These are phyloP conservation scores for Zymoseptoria passerinii DNA, from an alignment of 2,329 filamentous ascomycete species.

Conservation along the genomic window DNA sequence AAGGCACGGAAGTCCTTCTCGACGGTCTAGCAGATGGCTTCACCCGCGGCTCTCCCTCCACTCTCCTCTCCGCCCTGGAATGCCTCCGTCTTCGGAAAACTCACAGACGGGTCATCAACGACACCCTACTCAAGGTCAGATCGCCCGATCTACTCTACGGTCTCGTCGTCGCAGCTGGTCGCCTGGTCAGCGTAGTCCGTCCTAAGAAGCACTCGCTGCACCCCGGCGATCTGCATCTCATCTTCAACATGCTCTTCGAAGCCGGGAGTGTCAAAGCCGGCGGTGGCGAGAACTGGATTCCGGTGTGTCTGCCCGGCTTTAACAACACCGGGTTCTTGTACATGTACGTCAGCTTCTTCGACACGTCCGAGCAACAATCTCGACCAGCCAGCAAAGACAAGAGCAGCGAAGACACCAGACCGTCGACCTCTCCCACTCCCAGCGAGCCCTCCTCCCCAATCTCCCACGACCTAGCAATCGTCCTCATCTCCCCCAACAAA, in stretches of 20 bases:
- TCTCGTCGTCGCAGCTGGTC: constrained; percentile 82
- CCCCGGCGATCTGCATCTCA: constrained; percentile 86
- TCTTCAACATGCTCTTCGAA: constrained; percentile 99
- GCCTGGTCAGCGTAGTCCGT: constrained; percentile 86
- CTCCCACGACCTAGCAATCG: constrained; percentile 65
- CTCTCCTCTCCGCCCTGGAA: constrained; percentile 80
- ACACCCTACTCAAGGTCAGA: constrained; percentile 69
- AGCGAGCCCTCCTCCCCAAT: constrained; percentile 29
- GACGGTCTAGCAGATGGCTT: constrained; percentile 92
- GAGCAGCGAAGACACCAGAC: constrained; percentile 17
- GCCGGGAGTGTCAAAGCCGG: constrained; percentile 84
- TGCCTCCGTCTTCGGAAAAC: constrained; percentile 88
- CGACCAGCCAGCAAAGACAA: constrained; percentile 10
- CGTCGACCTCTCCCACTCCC: neutral
- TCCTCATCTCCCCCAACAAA: constrained; percentile 86
- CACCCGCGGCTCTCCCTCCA: constrained; percentile 81
- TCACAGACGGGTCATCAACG: constrained; percentile 78
- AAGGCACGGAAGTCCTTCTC: constrained; percentile 84
- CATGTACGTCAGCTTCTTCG: constrained; percentile 97
- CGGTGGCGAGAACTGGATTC: constrained; percentile 96
- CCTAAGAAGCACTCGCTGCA: constrained; percentile 93
- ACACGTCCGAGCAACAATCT: constrained; percentile 41
- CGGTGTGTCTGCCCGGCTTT: constrained; percentile 89
- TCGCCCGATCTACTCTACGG: constrained; percentile 80
- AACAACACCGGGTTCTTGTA: constrained; percentile 95